phyloP scores from a whole-genome alignment of 345 rosid species.

The Eucalyptus marginata region DNA sequence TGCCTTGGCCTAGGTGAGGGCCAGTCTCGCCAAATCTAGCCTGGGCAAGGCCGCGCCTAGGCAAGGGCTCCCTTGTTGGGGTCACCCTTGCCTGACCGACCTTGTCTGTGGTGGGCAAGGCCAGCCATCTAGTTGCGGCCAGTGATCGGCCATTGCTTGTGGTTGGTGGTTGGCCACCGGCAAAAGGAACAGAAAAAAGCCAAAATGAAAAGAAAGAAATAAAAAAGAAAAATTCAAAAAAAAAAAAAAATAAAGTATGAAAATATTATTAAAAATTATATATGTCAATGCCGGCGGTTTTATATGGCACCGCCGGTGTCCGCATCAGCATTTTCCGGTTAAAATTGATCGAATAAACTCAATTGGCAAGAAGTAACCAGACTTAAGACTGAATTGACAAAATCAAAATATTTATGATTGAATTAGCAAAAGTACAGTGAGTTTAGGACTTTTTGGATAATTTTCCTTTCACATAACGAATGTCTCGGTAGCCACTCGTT shows the following conservation, averaged over 20 bases:
- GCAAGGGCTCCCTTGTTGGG: no score
- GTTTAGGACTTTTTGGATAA: no score
- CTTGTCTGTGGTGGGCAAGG: no score
- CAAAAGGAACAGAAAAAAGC: no score
- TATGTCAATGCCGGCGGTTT: rapidly evolving
- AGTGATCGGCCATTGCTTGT: rapidly evolving
- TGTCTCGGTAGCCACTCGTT: not conserved
- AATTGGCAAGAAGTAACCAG: rapidly evolving
- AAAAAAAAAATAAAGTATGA: no score
- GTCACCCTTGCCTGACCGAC: rapidly evolving
- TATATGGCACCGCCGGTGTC: rapidly evolving
- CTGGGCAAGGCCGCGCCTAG: rapidly evolving
- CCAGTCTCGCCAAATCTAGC: no score
- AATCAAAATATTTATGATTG: rapidly evolving
- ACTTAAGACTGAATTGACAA: rapidly evolving
- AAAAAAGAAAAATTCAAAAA: rapidly evolving
- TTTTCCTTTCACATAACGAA: not conserved
- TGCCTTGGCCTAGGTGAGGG: rapidly evolving
- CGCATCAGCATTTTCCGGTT: rapidly evolving
- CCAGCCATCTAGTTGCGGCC: rapidly evolving
- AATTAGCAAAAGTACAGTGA: rapidly evolving
- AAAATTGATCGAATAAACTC: rapidly evolving
- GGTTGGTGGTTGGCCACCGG: no score
- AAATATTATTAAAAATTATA: no score
- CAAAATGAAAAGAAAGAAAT: no score